Conservation (phyloP, 495 filamentous ascomycete genomes). For the Hamigera avellanea region DNA sequence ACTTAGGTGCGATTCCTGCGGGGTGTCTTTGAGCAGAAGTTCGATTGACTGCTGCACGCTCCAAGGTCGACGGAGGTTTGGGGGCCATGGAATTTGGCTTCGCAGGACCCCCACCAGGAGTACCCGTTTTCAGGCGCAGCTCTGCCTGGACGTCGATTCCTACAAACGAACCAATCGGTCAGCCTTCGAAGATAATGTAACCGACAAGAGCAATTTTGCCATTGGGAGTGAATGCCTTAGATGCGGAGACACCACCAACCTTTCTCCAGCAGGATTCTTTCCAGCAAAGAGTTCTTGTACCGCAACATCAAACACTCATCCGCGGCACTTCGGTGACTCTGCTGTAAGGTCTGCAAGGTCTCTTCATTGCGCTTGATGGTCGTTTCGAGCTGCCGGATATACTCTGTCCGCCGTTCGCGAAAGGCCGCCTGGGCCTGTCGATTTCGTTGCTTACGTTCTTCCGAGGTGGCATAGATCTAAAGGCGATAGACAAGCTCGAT, state of each 20-base stretch:
- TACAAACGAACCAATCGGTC: slow-evolving; percentile 20
- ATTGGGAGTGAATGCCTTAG: no score
- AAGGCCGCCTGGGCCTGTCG: slow-evolving; percentile 96
- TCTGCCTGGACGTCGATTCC: slow-evolving; percentile 97
- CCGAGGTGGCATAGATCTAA: slow-evolving; percentile 95
- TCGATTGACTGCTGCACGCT: slow-evolving; percentile 61
- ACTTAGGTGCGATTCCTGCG: slow-evolving; percentile 60
- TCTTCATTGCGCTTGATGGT: slow-evolving; percentile 98
- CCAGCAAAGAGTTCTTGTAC: slow-evolving; percentile 94
- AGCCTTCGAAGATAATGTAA: no score
- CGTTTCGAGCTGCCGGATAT: slow-evolving; percentile 96
- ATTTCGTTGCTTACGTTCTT: slow-evolving; percentile 96
- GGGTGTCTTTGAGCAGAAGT: slow-evolving; percentile 56
- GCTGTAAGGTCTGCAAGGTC: slow-evolving; percentile 78
- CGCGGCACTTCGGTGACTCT: slow-evolving; percentile 86
- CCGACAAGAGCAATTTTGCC: no score
- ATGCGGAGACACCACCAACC: slow-evolving; percentile 37
- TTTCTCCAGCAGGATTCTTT: slow-evolving; percentile 92
- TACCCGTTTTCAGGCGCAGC: slow-evolving; percentile 72
- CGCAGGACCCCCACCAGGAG: slow-evolving; percentile 49
- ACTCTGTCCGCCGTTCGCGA: slow-evolving; percentile 91
- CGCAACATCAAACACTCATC: slow-evolving; percentile 97
- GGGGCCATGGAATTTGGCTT: slow-evolving; percentile 39
- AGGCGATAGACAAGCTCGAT: background rate
- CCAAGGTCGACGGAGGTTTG: slow-evolving; percentile 53